phyloP scores from a whole-genome alignment of 352 stramenopile genomes.

The Phytophthora quininea region DNA sequence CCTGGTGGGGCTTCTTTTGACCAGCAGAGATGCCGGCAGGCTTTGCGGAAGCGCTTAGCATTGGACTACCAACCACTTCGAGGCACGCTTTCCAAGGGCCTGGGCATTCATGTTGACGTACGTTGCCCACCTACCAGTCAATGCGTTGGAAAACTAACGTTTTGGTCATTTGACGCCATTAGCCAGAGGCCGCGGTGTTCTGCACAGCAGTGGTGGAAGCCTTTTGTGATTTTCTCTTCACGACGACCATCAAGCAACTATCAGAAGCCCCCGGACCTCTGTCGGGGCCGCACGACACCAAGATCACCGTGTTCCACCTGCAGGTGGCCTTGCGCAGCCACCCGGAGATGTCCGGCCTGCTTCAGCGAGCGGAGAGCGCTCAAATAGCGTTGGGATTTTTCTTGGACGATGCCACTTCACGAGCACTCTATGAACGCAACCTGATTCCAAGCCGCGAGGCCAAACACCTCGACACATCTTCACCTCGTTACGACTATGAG shows the following conservation, averaged over 20 bases:
- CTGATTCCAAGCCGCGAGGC: constrained; percentile 50
- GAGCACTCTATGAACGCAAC: constrained; percentile 44
- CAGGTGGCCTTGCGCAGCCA: constrained; percentile 59
- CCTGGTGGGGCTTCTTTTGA: constrained; percentile 36
- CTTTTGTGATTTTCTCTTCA: constrained; percentile 56
- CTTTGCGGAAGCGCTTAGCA: constrained; percentile 52
- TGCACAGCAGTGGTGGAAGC: constrained; percentile 62
- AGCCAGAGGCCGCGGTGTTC: constrained; percentile 59
- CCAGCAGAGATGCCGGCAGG: constrained; percentile 49
- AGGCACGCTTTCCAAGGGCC: constrained; percentile 48
- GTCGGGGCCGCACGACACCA: constrained; percentile 49
- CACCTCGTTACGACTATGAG: background rate
- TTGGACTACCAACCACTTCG: constrained; percentile 63
- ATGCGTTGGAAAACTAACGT: background rate
- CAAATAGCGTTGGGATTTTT: constrained; percentile 53
- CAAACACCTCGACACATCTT: constrained; percentile 33
- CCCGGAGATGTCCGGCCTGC: constrained; percentile 41
- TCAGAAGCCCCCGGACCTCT: constrained; percentile 25
- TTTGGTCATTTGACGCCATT: constrained; percentile 2
- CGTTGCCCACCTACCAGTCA: constrained; percentile 8
- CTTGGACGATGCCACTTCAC: constrained; percentile 55
- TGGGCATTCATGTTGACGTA: constrained; percentile 58
- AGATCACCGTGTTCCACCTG: constrained; percentile 58
- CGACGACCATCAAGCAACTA: constrained; percentile 48
- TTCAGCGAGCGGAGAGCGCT: constrained; percentile 42